A percentile compares a stretch with the other conserved stretches of the same genome.
Conservation (phyloP, 2,329 filamentous ascomycete species). For the Leptographium galeiforme region DNA sequence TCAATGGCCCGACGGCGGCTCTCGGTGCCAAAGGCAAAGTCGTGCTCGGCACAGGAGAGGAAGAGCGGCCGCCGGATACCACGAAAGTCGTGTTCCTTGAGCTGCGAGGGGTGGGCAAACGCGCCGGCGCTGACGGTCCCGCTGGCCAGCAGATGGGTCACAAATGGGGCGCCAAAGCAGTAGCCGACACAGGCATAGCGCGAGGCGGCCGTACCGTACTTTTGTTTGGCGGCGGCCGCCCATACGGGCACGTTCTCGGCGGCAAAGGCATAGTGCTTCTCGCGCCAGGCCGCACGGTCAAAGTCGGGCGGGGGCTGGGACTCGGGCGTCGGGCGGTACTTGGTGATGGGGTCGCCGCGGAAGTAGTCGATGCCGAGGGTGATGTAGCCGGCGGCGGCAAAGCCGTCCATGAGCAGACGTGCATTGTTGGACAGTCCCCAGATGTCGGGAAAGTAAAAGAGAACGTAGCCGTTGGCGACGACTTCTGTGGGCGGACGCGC, state of each 20-base stretch:
- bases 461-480: slow-evolving; percentile 9
- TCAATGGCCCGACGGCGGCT: slow-evolving; percentile 27
- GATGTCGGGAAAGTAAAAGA: slow-evolving; percentile 12
- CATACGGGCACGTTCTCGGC: slow-evolving; percentile 28
- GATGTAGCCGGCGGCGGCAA: slow-evolving; percentile 9
- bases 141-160: slow-evolving; percentile 25
- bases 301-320: slow-evolving; percentile 24
- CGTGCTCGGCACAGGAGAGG: slow-evolving; percentile 30
- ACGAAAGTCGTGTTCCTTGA: slow-evolving; percentile 32
- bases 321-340: slow-evolving; percentile 11
- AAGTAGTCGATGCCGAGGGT: slow-evolving; percentile 13
- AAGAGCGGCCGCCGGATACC: slow-evolving; percentile 26
- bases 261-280: slow-evolving; percentile 29
- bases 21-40: slow-evolving; percentile 27
- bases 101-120: slow-evolving; percentile 35
- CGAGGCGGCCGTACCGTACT: slow-evolving; percentile 20
- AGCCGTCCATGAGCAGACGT: slow-evolving; percentile 14
- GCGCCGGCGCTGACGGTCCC: slow-evolving; percentile 27
- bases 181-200: slow-evolving; percentile 29
- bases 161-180: slow-evolving; percentile 30
- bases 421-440: slow-evolving; percentile 12
- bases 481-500: slow-evolving; percentile 9
- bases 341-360: slow-evolving; percentile 18
- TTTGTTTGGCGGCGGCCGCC: slow-evolving; percentile 22
- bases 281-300: slow-evolving; percentile 33